Evolutionary conservation across 768 basidiomycete species (phyloP).

Genomic region (Tulasnella sp.): DNA sequence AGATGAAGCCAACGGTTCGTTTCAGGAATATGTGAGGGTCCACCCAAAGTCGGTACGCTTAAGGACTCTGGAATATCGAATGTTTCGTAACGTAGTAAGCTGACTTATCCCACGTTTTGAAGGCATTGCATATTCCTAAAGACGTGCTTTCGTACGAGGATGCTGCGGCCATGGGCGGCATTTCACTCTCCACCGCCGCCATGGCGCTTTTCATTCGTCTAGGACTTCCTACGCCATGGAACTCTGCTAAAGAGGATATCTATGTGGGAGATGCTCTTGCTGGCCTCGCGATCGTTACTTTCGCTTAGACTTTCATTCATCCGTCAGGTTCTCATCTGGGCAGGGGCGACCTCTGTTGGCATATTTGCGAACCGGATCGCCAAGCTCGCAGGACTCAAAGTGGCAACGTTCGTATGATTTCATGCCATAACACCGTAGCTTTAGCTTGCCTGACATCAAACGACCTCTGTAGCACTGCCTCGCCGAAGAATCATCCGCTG

Average conservation of each 20-base stretch:
- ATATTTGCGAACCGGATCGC: conserved; percentile 33
- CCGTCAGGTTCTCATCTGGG: conserved; percentile 16
- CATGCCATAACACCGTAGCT: no score
- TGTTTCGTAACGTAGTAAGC: no score
- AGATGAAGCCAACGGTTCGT: background rate
- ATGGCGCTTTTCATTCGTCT: conserved; percentile 15
- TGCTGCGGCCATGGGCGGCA: conserved; percentile 17
- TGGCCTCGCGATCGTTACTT: no score
- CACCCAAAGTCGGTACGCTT: conserved; percentile 14
- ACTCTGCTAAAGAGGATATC: background rate
- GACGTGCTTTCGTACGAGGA: conserved; percentile 16
- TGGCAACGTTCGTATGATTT: conserved; percentile 25
- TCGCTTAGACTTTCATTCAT: background rate
- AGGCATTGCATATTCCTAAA: conserved; percentile 17
- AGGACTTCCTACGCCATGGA: conserved; percentile 13
- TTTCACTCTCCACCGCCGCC: conserved; percentile 18
- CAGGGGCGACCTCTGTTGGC: conserved; percentile 21
- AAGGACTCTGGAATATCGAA: no score
- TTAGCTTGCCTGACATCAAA: background rate
- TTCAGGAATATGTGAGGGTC: conserved; percentile 15
- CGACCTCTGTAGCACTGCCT: conserved; percentile 28
- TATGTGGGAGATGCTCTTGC: background rate
- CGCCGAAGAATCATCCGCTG: conserved; percentile 28
- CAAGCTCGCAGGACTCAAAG: conserved; percentile 32
- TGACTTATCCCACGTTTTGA: background rate